Evolutionary conservation across 768 basidiomycete genomes (phyloP).

Genomic region (Pleurotus djamor): DNA sequence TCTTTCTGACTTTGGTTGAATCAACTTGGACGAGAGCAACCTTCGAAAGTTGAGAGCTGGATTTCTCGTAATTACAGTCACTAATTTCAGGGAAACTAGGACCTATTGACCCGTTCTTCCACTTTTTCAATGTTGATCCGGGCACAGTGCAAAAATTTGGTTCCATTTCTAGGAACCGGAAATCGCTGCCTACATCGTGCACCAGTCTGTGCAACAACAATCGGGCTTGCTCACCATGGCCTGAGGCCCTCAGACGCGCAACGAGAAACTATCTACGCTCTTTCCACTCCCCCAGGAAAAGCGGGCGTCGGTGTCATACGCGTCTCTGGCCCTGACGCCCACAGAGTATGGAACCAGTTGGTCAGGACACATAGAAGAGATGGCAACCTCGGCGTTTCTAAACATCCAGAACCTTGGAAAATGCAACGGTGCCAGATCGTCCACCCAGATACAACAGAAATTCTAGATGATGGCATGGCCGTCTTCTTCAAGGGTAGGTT

Average conservation of each 20-base stretch:
- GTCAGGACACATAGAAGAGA: slow-evolving; percentile 32
- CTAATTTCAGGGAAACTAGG: no score
- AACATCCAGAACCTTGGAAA: slow-evolving; percentile 55
- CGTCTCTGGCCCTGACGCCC: slow-evolving; percentile 75
- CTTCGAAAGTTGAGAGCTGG: no score
- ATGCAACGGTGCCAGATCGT: slow-evolving; percentile 70
- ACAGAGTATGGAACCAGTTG: slow-evolving; percentile 59
- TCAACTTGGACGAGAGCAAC: no score
- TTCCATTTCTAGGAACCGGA: no score
- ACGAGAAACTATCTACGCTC: slow-evolving; percentile 78
- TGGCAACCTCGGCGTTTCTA: slow-evolving; percentile 5
- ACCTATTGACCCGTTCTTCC: no score
- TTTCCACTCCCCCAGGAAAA: slow-evolving; percentile 85
- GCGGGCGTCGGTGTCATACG: slow-evolving; percentile 83
- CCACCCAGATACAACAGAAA: slow-evolving; percentile 55
- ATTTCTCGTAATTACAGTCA: no score
- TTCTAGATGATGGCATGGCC: slow-evolving; percentile 77
- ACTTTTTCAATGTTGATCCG: no score
- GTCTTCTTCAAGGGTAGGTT: slow-evolving; percentile 79
- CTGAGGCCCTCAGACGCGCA: slow-evolving; percentile 46
- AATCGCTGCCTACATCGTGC: no score
- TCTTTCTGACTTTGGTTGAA: no score
- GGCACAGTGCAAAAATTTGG: no score
- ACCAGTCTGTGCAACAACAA: no score
- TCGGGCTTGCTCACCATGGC: no score